Evolutionary conservation across 257 asterid genomes (phyloP).

Genomic region (Forsythia suspensa): DNA sequence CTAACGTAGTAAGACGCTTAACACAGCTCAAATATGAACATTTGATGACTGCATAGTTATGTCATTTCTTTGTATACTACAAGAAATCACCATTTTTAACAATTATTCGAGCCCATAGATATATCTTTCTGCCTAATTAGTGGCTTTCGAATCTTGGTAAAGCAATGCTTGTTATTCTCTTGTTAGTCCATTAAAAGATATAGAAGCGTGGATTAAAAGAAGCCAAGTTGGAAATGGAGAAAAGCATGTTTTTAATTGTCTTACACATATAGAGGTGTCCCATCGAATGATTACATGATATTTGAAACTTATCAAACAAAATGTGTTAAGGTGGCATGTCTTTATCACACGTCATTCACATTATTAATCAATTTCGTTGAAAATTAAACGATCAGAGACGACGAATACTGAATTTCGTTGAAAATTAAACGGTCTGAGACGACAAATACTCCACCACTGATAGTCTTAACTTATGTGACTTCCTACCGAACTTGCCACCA

Average conservation of each 20-base stretch:
- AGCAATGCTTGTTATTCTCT: conserved; percentile 9
- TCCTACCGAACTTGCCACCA: too few species aligned
- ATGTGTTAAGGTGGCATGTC: background rate
- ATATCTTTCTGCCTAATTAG: background rate
- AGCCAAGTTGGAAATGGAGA: background rate
- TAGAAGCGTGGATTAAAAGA: background rate
- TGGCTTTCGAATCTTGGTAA: conserved; percentile 5
- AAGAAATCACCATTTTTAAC: conserved; percentile 21
- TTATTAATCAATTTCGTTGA: background rate
- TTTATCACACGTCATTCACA: background rate
- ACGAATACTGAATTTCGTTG: background rate
- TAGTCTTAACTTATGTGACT: background rate
- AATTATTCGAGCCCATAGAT: conserved; percentile 10
- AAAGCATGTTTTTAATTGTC: background rate
- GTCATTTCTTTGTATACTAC: conserved; percentile 24
- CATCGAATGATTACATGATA: background rate
- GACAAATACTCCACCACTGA: too few species aligned
- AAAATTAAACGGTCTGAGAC: background rate
- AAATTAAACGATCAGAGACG: background rate
- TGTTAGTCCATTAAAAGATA: conserved; percentile 17
- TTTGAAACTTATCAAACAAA: background rate
- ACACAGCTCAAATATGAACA: conserved; percentile 12
- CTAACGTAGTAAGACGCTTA: conserved; percentile 15
- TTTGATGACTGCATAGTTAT: conserved; percentile 21
- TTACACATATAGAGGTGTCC: conserved; percentile 7